Conservation (phyloP, 2,329 filamentous ascomycete genomes). For the Pseudopyrenochaeta lycopersici region DNA sequence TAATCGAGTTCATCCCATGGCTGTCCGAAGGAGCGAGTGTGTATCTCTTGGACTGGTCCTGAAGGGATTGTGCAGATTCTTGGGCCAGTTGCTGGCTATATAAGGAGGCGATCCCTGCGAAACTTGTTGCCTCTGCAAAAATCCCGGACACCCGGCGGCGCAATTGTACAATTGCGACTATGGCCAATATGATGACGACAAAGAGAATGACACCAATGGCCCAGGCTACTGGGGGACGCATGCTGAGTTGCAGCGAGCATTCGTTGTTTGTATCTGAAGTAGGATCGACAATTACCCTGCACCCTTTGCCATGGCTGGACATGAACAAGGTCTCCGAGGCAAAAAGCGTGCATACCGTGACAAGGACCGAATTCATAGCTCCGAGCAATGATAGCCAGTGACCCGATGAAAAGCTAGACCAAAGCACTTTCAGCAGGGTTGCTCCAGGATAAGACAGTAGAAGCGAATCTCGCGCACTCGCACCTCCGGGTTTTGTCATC, state of each 20-base stretch:
- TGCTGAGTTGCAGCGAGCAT: background rate
- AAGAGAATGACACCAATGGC: slow-evolving; percentile 1
- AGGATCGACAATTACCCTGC: background rate
- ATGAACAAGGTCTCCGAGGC: slow-evolving; percentile 12
- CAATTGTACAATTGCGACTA: background rate
- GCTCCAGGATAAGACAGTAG: background rate
- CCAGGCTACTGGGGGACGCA: slow-evolving; percentile 4
- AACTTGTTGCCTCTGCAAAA: slow-evolving; percentile 2
- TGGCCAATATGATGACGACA: background rate
- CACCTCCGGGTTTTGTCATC: background rate
- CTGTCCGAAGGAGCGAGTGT: background rate
- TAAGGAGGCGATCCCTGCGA: slow-evolving; percentile 1
- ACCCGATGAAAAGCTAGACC: background rate
- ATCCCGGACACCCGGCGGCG: background rate
- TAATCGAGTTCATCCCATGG: background rate
- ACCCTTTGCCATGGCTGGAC: slow-evolving; percentile 1
- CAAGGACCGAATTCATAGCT: slow-evolving; percentile 1
- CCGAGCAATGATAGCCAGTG: slow-evolving; percentile 8
- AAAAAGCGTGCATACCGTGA: slow-evolving; percentile 6
- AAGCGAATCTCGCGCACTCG: background rate
- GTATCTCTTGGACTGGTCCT: background rate
- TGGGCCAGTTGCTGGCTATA: background rate
- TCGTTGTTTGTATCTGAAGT: background rate
- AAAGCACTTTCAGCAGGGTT: background rate
- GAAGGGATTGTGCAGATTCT: background rate